These are phyloP conservation scores for Pouteria glomerata DNA, from an alignment of 148 eudicot genomes.

Conservation along the genomic window DNA sequence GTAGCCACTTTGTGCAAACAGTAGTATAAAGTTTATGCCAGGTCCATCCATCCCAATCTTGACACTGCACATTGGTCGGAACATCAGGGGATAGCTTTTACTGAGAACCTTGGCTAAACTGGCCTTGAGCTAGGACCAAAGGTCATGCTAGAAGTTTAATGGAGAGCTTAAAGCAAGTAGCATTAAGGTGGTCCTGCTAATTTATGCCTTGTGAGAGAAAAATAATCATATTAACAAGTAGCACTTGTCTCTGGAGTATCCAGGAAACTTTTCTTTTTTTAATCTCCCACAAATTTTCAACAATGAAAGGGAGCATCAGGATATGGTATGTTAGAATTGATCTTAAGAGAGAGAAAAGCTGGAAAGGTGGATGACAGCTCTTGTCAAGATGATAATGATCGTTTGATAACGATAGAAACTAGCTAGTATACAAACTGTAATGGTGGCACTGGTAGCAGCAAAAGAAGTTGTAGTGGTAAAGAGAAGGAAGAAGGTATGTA, in stretches of 20 bases:
- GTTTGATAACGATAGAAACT: not conserved
- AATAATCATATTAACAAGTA: not conserved
- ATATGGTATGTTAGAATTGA: conserved; percentile 6
- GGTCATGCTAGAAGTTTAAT: conserved; percentile 3
- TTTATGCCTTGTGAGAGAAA: not conserved
- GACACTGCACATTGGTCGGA: not conserved
- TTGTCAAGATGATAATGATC: not conserved
- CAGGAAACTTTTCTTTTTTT: not conserved
- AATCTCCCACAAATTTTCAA: not conserved
- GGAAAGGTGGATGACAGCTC: conserved; percentile 11
- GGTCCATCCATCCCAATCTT: not conserved
- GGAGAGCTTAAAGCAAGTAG: conserved; percentile 3
- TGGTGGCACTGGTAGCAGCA: conserved; percentile 1
- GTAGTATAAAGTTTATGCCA: not conserved
- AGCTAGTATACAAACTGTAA: conserved; percentile 1
- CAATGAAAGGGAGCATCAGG: not conserved
- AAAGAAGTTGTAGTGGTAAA: not conserved
- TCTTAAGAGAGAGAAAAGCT: conserved; percentile 6
- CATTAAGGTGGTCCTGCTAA: not conserved
- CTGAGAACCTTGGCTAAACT: not conserved
- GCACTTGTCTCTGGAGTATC: conserved; percentile 7
- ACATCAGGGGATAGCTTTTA: not conserved
- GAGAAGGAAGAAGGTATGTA: not conserved
- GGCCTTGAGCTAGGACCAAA: conserved; percentile 1
- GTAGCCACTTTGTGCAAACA: not conserved